Percentiles rank a stretch among this genome's conserved stretches.
Conservation (phyloP, 306 rosid genomes). For the Lagenaria siceraria region DNA sequence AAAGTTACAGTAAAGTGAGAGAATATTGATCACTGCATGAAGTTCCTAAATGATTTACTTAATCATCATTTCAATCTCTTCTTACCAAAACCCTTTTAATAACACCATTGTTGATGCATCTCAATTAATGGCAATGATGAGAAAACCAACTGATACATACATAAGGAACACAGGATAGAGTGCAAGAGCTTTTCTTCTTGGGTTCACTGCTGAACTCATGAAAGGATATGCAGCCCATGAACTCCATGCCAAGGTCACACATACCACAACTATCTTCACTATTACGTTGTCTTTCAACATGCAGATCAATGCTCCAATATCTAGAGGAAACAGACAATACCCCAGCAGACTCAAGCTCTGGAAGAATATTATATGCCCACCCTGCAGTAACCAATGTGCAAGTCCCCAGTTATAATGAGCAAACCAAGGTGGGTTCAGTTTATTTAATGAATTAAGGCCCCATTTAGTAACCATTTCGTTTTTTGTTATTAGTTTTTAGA, state of each 20-base stretch:
- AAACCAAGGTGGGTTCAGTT: background rate
- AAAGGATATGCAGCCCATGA: conserved; percentile 99
- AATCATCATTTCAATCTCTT: conserved; percentile 10
- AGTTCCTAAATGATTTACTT: conserved; percentile 38
- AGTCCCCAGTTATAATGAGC: background rate
- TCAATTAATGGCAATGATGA: conserved; percentile 92
- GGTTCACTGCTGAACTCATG: conserved; percentile 98
- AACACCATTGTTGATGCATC: conserved; percentile 11
- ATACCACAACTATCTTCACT: conserved; percentile 66
- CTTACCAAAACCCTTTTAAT: conserved; percentile 16
- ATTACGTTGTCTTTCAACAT: conserved; percentile 81
- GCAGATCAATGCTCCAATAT: conserved; percentile 77
- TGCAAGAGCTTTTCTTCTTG: conserved; percentile 97
- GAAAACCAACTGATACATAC: conserved; percentile 98
- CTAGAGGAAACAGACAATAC: conserved; percentile 92
- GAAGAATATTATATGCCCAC: conserved; percentile 95
- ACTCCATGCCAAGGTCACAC: conserved; percentile 93
- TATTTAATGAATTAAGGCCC: background rate
- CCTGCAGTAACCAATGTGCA: conserved; percentile 34
- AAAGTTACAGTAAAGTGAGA: background rate
- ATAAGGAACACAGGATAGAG: conserved; percentile 93
- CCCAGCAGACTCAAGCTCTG: conserved; percentile 96
- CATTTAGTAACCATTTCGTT: no score
- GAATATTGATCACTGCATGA: conserved; percentile 22
- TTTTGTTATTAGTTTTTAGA: no score